phyloP scores from a whole-genome alignment of 2,329 filamentous ascomycete genomes.

The Aspergillus pseudonomiae region DNA sequence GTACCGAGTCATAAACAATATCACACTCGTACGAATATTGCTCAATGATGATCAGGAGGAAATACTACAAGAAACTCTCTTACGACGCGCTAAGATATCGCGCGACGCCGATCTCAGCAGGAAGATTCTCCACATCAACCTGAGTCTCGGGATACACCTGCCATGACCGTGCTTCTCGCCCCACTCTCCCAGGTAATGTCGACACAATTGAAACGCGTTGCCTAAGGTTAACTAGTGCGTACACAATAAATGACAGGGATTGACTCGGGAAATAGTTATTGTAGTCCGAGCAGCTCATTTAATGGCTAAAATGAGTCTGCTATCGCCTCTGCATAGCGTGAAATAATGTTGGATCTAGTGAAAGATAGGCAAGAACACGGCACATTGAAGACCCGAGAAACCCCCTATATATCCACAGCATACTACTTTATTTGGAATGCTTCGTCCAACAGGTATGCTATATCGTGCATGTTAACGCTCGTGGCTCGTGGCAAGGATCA shows the following conservation, averaged over 20 bases:
- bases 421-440: rapidly evolving
- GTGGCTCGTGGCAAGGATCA: neutral
- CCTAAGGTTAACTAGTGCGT: neutral
- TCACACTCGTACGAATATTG: neutral
- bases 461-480: neutral
- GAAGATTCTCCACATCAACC: neutral
- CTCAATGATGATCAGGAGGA: neutral
- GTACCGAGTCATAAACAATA: neutral
- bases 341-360: neutral
- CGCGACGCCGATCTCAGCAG: neutral
- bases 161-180: neutral
- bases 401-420: neutral
- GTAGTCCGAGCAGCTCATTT: neutral
- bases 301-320: neutral
- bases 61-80: neutral
- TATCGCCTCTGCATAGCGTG: neutral
- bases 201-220: neutral
- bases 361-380: neutral
- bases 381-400: neutral
- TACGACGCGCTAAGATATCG: neutral
- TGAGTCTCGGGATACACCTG: neutral
- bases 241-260: neutral
- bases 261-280: neutral
- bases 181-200: neutral
- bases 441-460: neutral